phyloP scores from a whole-genome alignment of 306 rosid species.

The Bauhinia variegata region DNA sequence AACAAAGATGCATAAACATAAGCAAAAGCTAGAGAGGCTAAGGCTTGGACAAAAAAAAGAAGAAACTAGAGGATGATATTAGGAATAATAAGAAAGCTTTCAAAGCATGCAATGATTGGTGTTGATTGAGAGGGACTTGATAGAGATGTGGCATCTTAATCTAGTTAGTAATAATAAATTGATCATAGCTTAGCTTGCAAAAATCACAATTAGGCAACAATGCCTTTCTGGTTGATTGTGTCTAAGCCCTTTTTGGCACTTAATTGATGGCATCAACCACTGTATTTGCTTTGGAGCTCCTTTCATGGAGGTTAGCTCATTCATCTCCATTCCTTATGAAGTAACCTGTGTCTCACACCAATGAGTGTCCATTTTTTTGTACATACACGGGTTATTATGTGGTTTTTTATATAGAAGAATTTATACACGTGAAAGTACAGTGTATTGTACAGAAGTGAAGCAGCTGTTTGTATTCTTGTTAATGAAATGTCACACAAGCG shows the following conservation, averaged over 20 bases:
- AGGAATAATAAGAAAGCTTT: constrained; percentile 45
- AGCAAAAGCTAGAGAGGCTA: constrained; percentile 11
- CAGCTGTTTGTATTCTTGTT: constrained; percentile 23
- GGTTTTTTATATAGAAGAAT: constrained; percentile 12
- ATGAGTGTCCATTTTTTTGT: constrained; percentile 12
- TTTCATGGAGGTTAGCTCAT: constrained; percentile 64
- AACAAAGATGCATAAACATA: not conserved
- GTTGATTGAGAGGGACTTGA: constrained; percentile 55
- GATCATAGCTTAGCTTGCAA: constrained; percentile 78
- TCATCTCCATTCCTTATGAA: constrained; percentile 53
- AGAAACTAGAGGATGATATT: not conserved
- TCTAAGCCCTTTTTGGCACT: constrained; percentile 45
- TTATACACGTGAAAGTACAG: constrained; percentile 36
- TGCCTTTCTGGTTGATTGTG: constrained; percentile 48
- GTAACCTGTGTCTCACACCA: constrained; percentile 43
- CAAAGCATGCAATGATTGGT: constrained; percentile 59
- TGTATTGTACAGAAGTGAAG: not conserved
- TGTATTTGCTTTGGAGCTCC: constrained; percentile 47
- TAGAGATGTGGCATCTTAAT: constrained; percentile 70
- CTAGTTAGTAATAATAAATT: constrained; percentile 29
- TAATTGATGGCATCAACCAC: constrained; percentile 58
- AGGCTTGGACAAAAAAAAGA: constrained; percentile 30
- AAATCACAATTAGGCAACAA: constrained; percentile 52
- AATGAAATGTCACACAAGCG: constrained; percentile 9
- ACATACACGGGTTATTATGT: not conserved